Evolutionary conservation across 495 filamentous ascomycete genomes (phyloP).

Genomic region (Parachaetomium inaequale): DNA sequence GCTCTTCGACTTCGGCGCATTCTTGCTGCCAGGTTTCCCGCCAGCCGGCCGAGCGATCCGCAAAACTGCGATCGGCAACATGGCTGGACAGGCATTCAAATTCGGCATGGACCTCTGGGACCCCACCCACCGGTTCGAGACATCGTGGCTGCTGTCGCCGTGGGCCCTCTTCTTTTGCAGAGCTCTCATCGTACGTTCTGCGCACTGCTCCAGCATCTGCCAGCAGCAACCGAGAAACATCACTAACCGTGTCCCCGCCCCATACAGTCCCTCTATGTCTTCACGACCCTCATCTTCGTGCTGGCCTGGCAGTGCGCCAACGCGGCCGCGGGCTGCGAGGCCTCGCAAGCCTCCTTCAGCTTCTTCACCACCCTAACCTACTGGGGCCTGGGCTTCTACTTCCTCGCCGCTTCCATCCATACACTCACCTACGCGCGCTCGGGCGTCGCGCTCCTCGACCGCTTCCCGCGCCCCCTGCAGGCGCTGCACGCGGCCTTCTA

Average conservation of each 20-base stretch:
- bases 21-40: not conserved
- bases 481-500: conserved; percentile 64
- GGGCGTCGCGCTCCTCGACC: conserved; percentile 53
- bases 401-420: conserved; percentile 59
- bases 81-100: conserved; percentile 30
- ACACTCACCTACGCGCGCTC: conserved; percentile 60
- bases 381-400: conserved; percentile 80
- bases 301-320: conserved; percentile 54
- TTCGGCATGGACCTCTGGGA: conserved; percentile 52
- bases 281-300: conserved; percentile 65
- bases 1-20: not conserved
- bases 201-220: not conserved
- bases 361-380: conserved; percentile 78
- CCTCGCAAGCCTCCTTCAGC: conserved; percentile 55
- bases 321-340: conserved; percentile 24
- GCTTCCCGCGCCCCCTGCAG: conserved; percentile 60
- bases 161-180: conserved; percentile 56
- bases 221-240: not conserved
- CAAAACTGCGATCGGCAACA: conserved; percentile 10
- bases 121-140: conserved; percentile 61
- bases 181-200: conserved; percentile 51
- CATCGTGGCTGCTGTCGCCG: conserved; percentile 73
- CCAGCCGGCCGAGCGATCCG: not conserved
- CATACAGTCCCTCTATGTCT: conserved; percentile 59
- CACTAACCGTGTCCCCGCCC: not conserved